Conservation (phyloP, 768 basidiomycete genomes). For the Tulasnella sp. region DNA sequence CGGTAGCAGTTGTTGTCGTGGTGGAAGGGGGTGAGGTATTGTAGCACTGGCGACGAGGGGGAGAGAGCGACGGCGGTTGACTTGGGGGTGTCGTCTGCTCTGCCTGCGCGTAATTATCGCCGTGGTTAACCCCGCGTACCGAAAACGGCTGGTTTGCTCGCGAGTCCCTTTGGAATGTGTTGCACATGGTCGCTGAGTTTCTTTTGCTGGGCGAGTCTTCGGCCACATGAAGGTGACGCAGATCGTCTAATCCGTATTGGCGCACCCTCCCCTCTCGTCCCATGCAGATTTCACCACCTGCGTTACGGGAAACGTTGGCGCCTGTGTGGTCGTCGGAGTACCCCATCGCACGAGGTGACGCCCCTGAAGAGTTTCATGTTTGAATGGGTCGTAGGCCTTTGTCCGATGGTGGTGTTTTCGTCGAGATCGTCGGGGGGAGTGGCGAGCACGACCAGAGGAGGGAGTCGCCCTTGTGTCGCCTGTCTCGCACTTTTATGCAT, state of each 20-base stretch:
- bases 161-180: background rate
- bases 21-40: background rate
- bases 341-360: background rate
- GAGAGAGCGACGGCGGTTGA: background rate
- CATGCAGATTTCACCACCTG: background rate
- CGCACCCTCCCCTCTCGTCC: background rate
- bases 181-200: slow-evolving; percentile 4
- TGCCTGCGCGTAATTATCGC: background rate
- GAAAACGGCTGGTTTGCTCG: background rate
- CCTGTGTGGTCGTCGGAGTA: background rate
- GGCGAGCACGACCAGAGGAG: background rate
- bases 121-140: background rate
- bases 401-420: background rate
- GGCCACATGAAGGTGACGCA: background rate
- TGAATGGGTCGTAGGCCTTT: background rate
- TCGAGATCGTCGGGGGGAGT: background rate
- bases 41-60: background rate
- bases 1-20: background rate
- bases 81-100: background rate
- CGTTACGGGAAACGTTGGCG: too few relatives aligned
- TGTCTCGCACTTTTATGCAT: background rate
- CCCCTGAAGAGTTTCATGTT: background rate
- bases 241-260: background rate
- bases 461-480: too few relatives aligned
- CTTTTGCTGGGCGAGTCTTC: background rate